Base-by-base conservation (phyloP, 2,329 filamentous ascomycete species). In the Talaromyces sp. region DNA sequence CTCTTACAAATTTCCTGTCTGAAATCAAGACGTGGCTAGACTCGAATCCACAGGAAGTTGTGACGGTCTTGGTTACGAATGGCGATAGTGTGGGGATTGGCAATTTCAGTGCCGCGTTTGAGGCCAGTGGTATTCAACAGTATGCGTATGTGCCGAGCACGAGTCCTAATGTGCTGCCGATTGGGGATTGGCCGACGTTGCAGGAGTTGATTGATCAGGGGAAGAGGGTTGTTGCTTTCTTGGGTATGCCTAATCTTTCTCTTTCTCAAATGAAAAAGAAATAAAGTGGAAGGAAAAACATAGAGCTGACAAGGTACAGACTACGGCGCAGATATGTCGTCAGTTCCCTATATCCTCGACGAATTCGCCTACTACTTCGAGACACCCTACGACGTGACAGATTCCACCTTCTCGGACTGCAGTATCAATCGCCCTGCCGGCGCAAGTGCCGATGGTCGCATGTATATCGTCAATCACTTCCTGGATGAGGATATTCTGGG, bases 11-110 rank as follows among this genome's bases (percentile, higher is more conserved):
- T 4, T 90, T 85, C 69, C 77, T 91, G n/a, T 60, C 71, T 11
- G 83, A 82, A 13, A 78, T 91, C 69, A 87, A 86, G 72, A 76
- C 73, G 1, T 91, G 87, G 84, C 78, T 91, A 68, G 84, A 86
- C 58, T 63, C 64, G 19, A 82, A 90, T 68, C 77, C 83, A 5
- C 76, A 87, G 63, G 87, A 90, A 66, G 86, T 90, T 7, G 81
- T 90, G 13, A 88, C 86, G 0, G 72, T 90, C 59, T 81, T 90
- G 11, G 76, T 90, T 56, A 89, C 87, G 4, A 90, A 90, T 70
- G 80, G 79, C 4, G 88, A 90, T 58, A 70, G 68, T 10, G 62
- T 78, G 13, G 67, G 71, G 22, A 70, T 78, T 9, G 67, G 67
- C 33, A 65, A 71, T 17, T 80, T 79, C 45, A 74, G 72, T 5